Evolutionary conservation across 257 asterid species (phyloP).

Genomic region (Solanum sitiens): DNA sequence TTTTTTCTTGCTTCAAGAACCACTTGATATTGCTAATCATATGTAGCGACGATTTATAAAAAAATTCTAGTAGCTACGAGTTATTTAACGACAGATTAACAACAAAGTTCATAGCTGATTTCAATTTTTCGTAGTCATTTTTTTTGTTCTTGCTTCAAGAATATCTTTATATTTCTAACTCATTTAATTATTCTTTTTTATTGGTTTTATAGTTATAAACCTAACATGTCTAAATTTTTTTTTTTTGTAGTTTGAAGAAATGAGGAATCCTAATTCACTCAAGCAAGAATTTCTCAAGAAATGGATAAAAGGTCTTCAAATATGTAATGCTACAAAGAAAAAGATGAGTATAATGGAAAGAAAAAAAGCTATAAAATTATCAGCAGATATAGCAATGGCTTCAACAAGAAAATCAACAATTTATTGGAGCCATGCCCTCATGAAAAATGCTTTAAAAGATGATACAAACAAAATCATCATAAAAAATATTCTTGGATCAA

Average conservation of each 20-base stretch:
- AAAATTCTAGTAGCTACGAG: not conserved
- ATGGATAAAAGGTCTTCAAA: slow-evolving; percentile 63
- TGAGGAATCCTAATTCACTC: slow-evolving; percentile 24
- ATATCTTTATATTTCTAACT: not conserved
- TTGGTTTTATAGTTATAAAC: not conserved
- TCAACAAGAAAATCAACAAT: slow-evolving; percentile 35
- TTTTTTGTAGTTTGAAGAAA: slow-evolving; percentile 3
- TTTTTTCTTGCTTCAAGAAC: not conserved
- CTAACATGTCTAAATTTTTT: not conserved
- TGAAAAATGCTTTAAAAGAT: slow-evolving; percentile 17
- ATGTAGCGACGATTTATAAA: not conserved
- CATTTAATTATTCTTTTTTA: not conserved
- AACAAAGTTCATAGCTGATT: not conserved
- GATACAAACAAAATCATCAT: slow-evolving; percentile 11
- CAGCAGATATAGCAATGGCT: slow-evolving; percentile 85
- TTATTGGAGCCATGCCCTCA: slow-evolving; percentile 45
- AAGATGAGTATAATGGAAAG: slow-evolving; percentile 47
- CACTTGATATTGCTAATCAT: not conserved
- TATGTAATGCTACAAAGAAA: slow-evolving; percentile 25
- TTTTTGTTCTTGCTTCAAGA: not conserved
- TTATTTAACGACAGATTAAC: not conserved
- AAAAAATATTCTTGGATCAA: slow-evolving; percentile 21
- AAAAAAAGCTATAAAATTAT: slow-evolving; percentile 49
- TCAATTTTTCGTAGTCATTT: not conserved
- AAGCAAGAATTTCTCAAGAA: slow-evolving; percentile 60